A percentile compares a stretch with the other conserved stretches of the same genome.
Evolutionary conservation across 768 basidiomycete genomes (phyloP).

Genomic region (Russula griseocarnosa): DNA sequence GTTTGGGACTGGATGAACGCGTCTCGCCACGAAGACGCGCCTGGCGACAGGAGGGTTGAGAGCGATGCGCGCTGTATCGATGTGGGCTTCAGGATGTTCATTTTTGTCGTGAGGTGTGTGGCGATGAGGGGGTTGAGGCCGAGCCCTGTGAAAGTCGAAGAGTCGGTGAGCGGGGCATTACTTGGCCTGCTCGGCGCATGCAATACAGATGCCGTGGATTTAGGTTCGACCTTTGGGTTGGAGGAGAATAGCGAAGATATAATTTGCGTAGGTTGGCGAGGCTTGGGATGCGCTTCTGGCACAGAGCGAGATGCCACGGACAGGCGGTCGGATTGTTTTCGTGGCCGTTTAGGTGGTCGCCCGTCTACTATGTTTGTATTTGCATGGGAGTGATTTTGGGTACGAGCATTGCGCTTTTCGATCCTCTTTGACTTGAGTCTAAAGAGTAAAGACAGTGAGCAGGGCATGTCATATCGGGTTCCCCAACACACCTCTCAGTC

Average conservation of each 20-base stretch:
- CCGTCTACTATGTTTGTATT: neutral
- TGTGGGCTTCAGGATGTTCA: slow-evolving; percentile 82
- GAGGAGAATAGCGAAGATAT: slow-evolving; percentile 71
- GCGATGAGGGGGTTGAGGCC: slow-evolving; percentile 80
- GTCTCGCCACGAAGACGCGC: slow-evolving; percentile 50
- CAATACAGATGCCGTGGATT: slow-evolving; percentile 31
- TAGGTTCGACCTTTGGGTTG: slow-evolving; percentile 64
- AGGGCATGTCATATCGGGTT: neutral
- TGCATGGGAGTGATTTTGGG: neutral
- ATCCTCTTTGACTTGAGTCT: slow-evolving; percentile 27
- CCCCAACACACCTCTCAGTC: slow-evolving; percentile 27
- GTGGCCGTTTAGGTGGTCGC: slow-evolving; percentile 24
- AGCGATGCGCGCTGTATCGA: slow-evolving; percentile 78
- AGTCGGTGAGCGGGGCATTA: slow-evolving; percentile 75
- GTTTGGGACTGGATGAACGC: slow-evolving; percentile 96
- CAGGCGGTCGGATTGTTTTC: slow-evolving; percentile 1
- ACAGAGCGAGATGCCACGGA: neutral
- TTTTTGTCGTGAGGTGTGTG: slow-evolving; percentile 71
- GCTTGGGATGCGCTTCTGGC: slow-evolving; percentile 2
- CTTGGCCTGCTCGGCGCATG: slow-evolving; percentile 51
- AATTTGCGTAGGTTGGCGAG: slow-evolving; percentile 22
- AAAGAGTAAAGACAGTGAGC: slow-evolving; percentile 10
- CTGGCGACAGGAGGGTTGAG: slow-evolving; percentile 54
- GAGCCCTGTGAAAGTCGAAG: slow-evolving; percentile 75
- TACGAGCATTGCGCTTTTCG: slow-evolving; percentile 25